phyloP scores from a whole-genome alignment of 495 filamentous ascomycete species.

The Pyrenula aspistea region DNA sequence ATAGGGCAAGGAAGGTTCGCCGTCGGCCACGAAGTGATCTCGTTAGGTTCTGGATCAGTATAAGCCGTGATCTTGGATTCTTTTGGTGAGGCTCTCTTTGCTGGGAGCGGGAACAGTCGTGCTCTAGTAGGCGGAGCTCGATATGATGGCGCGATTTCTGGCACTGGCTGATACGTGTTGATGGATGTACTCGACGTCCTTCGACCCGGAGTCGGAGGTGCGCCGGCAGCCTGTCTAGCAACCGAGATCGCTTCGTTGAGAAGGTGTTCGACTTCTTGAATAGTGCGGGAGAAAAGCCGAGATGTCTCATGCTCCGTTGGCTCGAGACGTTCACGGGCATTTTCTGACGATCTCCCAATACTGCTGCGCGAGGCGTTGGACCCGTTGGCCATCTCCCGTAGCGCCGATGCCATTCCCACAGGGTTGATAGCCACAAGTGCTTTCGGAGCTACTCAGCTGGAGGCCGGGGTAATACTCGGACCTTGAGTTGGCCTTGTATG shows the following conservation, averaged over 20 bases:
- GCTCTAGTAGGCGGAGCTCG: neutral
- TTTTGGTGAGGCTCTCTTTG: neutral
- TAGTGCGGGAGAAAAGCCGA: neutral
- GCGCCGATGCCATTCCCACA: neutral
- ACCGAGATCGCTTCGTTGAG: slow-evolving; percentile 31
- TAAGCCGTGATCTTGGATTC: slow-evolving; percentile 5
- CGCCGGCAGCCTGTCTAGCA: slow-evolving; percentile 22
- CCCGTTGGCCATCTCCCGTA: neutral
- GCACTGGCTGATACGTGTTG: neutral
- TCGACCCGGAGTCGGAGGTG: neutral
- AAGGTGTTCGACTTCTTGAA: slow-evolving; percentile 31
- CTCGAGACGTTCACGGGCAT: neutral
- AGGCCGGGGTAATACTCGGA: neutral
- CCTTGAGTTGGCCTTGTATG: neutral
- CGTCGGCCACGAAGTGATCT: slow-evolving; percentile 6
- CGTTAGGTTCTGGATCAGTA: slow-evolving; percentile 2
- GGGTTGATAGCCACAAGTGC: neutral
- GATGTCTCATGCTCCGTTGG: neutral
- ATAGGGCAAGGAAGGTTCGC: neutral
- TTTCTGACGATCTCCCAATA: neutral
- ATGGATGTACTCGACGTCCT: neutral
- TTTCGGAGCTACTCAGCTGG: neutral
- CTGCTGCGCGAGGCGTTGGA: neutral
- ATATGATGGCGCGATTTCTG: neutral
- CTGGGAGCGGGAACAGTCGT: neutral